Evolutionary conservation across 495 filamentous ascomycete species (phyloP).

Genomic region (Hypoxylon subgilvum): DNA sequence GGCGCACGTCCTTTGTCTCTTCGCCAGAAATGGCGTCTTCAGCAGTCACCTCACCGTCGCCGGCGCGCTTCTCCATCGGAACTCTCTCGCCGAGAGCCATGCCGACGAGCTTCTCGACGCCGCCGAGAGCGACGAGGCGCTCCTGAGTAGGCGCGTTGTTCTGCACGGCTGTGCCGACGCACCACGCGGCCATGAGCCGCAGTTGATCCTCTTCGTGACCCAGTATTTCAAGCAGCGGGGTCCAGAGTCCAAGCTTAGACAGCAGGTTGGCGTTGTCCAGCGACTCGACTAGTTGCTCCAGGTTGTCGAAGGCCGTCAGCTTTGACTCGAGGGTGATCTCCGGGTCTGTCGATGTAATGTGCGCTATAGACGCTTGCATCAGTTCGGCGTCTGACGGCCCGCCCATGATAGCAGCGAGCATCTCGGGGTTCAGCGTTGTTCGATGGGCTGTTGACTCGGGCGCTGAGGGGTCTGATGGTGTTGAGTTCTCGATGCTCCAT

Average conservation of each 20-base stretch:
- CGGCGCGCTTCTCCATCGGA: constrained; percentile 21
- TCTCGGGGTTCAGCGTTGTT: constrained; percentile 63
- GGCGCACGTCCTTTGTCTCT: constrained; percentile 67
- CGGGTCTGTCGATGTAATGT: constrained; percentile 66
- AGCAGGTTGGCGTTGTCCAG: constrained; percentile 97
- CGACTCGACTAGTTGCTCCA: constrained; percentile 87
- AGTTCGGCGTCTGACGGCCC: constrained; percentile 85
- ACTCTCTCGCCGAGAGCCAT: constrained; percentile 58
- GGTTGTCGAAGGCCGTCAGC: constrained; percentile 91
- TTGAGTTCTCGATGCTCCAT: constrained; percentile 89
- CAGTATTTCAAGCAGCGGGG: constrained; percentile 73
- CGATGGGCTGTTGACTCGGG: constrained; percentile 41
- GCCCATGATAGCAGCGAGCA: constrained; percentile 73
- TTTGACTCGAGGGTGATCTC: constrained; percentile 73
- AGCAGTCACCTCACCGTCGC: constrained; percentile 1
- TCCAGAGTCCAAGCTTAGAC: constrained; percentile 77
- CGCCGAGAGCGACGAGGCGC: constrained; percentile 72
- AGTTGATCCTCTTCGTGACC: constrained; percentile 71
- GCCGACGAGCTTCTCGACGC: constrained; percentile 69
- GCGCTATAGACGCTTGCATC: constrained; percentile 82
- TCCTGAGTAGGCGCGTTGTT: constrained; percentile 89
- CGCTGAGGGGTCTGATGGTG: constrained; percentile 49
- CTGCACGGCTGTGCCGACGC: constrained; percentile 90
- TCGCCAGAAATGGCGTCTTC: constrained; percentile 47
- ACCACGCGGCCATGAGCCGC: constrained; percentile 86